Conservation (phyloP, 1,139 yeast genomes). For the Taiozyma onychis region DNA sequence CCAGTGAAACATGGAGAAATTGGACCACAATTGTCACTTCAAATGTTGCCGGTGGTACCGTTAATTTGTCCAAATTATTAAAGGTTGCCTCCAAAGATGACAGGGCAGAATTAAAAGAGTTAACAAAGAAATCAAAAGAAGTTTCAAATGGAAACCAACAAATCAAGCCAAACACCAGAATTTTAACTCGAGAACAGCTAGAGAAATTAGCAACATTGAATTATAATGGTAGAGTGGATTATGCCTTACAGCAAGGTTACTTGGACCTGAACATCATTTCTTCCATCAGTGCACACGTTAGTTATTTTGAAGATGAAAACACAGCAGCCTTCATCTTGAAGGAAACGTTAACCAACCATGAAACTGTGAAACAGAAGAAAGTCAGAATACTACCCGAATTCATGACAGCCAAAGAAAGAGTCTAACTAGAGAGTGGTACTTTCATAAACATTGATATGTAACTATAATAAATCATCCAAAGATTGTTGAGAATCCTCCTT, state of each 20-base stretch:
- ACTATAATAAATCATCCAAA: conserved; percentile 41
- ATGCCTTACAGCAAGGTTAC: conserved; percentile 70
- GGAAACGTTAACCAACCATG: conserved; percentile 33
- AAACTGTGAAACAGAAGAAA: conserved; percentile 10
- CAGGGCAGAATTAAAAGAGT: conserved; percentile 23
- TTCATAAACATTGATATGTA: not conserved
- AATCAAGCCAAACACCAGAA: not conserved
- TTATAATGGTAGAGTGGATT: conserved; percentile 74
- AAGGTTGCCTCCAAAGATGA: conserved; percentile 6
- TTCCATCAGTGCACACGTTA: conserved; percentile 81
- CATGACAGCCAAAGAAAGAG: conserved; percentile 1
- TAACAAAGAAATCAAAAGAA: conserved; percentile 7
- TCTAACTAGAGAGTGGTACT: not conserved
- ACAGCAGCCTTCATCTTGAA: conserved; percentile 73
- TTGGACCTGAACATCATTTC: conserved; percentile 75
- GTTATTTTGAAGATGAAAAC: conserved; percentile 83
- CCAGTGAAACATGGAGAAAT: conserved; percentile 11
- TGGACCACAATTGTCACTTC: conserved; percentile 2
- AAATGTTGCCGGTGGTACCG: conserved; percentile 2
- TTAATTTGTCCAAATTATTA: conserved; percentile 6
- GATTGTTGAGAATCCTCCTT: conserved; percentile 78
- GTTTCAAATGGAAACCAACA: not conserved
- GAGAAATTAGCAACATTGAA: conserved; percentile 43
- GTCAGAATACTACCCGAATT: conserved; percentile 3
- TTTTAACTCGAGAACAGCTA: conserved; percentile 29